Evolutionary conservation across 768 basidiomycete genomes (phyloP).

Genomic region (Leccinum aurantiacum): DNA sequence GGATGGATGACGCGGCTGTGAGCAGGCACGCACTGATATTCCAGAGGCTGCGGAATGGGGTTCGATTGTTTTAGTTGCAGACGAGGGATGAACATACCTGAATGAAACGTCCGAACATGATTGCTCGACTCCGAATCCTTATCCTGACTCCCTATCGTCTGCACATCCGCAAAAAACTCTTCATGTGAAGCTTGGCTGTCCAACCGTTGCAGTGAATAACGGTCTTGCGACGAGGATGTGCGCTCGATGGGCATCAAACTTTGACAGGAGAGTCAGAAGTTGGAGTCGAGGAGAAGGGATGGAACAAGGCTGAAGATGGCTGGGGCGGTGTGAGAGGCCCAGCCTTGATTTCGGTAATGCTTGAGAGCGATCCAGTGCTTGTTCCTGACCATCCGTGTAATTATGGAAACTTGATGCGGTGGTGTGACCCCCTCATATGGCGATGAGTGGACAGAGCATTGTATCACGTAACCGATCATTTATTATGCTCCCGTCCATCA

Average conservation of each 20-base stretch:
- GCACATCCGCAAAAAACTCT: constrained; percentile 11
- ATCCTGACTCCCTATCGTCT: constrained; percentile 19
- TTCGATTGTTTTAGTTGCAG: not conserved
- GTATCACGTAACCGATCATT: too few relatives aligned
- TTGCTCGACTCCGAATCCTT: constrained; percentile 23
- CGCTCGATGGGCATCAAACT: constrained; percentile 23
- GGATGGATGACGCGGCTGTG: not conserved
- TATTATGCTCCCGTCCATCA: too few relatives aligned
- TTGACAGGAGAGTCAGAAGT: not conserved
- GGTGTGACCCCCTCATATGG: not conserved
- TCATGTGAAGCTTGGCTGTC: constrained; percentile 1
- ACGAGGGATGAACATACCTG: constrained; percentile 13
- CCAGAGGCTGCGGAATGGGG: constrained; percentile 14
- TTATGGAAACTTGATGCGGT: not conserved
- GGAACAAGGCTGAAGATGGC: not conserved
- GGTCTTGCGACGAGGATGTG: constrained; percentile 12
- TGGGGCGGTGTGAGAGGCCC: not conserved
- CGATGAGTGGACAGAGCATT: too few relatives aligned
- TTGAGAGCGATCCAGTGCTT: not conserved
- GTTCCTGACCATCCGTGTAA: not conserved
- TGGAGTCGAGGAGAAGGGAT: not conserved
- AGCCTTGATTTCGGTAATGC: not conserved
- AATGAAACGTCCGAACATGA: constrained; percentile 14
- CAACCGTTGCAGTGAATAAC: constrained; percentile 16
- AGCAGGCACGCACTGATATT: constrained; percentile 16